These are phyloP conservation scores for Trypanosoma grayi DNA, from an alignment of 208 protist genomes.

Conservation along the genomic window DNA sequence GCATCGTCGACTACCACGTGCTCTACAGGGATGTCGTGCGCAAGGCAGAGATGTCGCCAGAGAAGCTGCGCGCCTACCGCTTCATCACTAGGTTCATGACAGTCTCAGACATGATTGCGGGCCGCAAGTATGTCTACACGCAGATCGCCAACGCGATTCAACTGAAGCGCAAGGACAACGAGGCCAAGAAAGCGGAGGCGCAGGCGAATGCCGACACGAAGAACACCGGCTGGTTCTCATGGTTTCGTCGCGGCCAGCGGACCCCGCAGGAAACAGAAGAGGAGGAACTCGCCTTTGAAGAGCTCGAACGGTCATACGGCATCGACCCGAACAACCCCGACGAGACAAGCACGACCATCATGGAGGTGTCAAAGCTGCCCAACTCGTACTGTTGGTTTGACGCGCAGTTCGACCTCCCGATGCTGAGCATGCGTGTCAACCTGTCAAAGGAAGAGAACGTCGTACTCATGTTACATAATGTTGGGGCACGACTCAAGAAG, in stretches of 20 bases:
- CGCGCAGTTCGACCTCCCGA: constrained; percentile 49
- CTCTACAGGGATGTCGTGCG: constrained; percentile 77
- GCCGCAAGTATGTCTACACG: constrained; percentile 68
- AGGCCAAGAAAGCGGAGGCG: constrained; percentile 50
- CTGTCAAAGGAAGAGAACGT: constrained; percentile 43
- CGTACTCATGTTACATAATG: constrained; percentile 51
- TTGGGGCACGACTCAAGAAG: constrained; percentile 33
- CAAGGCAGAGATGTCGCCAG: constrained; percentile 57
- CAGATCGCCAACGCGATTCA: constrained; percentile 76
- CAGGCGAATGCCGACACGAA: constrained; percentile 27
- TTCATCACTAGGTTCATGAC: constrained; percentile 86
- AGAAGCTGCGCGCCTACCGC: constrained; percentile 56
- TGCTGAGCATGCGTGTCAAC: constrained; percentile 47
- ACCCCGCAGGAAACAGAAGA: constrained; percentile 33
- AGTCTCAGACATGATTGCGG: constrained; percentile 66
- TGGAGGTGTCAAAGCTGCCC: constrained; percentile 36
- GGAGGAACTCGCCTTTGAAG: constrained; percentile 50
- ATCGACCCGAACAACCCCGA: constrained; percentile 45
- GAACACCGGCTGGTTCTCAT: constrained; percentile 49
- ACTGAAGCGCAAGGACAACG: constrained; percentile 63
- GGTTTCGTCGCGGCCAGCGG: constrained; percentile 28
- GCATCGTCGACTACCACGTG: constrained; percentile 59
- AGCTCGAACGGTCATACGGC: constrained; percentile 69
- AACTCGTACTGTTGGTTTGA: constrained; percentile 71
- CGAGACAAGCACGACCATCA: constrained; percentile 18